phyloP scores from a whole-genome alignment of 2,329 filamentous ascomycete species.

The Mycogone perniciosa region DNA sequence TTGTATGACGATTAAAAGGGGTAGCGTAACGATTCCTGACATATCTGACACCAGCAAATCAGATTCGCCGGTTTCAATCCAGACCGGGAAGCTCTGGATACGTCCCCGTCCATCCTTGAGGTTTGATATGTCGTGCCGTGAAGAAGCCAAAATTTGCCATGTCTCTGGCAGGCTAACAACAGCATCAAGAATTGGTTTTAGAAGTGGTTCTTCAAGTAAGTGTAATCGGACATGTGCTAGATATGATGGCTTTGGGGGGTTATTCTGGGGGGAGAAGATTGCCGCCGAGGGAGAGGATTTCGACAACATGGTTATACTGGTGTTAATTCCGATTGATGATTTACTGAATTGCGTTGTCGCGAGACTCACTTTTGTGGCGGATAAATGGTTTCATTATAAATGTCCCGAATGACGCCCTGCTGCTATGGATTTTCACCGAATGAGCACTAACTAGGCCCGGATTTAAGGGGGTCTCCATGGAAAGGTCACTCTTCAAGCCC shows the following conservation, averaged over 20 bases:
- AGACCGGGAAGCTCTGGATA: slow-evolving; percentile 9
- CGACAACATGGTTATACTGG: slow-evolving; percentile 1
- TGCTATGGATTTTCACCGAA: too few relatives aligned
- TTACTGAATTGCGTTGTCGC: too few relatives aligned
- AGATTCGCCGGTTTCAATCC: slow-evolving; percentile 10
- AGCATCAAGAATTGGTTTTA: slow-evolving; percentile 8
- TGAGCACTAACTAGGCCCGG: too few relatives aligned
- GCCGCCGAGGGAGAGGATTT: slow-evolving; percentile 11
- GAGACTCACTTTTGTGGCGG: too few relatives aligned
- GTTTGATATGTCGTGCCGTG: slow-evolving; percentile 1
- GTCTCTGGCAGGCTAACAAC: slow-evolving; percentile 8
- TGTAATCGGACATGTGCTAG: slow-evolving; percentile 10
- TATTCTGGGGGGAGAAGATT: slow-evolving; percentile 16
- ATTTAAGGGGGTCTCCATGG: too few relatives aligned
- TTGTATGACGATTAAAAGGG: slow-evolving; percentile 14
- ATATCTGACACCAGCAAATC: slow-evolving; percentile 9
- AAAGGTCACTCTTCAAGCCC: too few relatives aligned
- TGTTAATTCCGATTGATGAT: background rate
- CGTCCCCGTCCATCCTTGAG: slow-evolving; percentile 5
- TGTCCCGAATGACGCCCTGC: too few relatives aligned
- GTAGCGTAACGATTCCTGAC: slow-evolving; percentile 11
- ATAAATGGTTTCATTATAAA: too few relatives aligned
- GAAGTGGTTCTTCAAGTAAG: slow-evolving; percentile 6
- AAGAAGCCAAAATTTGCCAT: slow-evolving; percentile 7
- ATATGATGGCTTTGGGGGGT: slow-evolving; percentile 10